Evolutionary conservation across 176 grass and related monocot genomes (phyloP).

Genomic region (Musa itinerans): DNA sequence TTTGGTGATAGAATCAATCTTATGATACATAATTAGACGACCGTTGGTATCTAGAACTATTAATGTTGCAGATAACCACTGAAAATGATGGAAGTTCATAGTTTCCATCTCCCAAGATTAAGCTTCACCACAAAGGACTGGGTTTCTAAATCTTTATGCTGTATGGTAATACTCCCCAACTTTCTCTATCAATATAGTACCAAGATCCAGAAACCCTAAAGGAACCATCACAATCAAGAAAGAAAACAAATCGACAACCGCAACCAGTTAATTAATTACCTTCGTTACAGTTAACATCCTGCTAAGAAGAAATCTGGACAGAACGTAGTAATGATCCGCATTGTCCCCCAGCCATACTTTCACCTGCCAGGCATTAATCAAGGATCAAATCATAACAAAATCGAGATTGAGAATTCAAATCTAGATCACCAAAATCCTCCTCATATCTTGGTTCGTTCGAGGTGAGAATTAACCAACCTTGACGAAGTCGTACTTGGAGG

Average conservation of each 20-base stretch:
- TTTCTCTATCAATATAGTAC: neutral
- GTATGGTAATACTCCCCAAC: too few species aligned
- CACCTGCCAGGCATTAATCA: constrained; percentile 27
- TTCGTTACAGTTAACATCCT: constrained; percentile 96
- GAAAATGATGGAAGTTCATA: too few species aligned
- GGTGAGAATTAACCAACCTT: constrained; percentile 35
- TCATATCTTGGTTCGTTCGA: neutral
- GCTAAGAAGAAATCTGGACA: constrained; percentile 90
- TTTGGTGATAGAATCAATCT: too few species aligned
- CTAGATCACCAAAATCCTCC: neutral
- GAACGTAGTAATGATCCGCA: constrained; percentile 95
- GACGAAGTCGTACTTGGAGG: constrained; percentile 98
- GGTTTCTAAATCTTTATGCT: too few species aligned
- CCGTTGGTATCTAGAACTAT: too few species aligned
- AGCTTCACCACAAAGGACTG: too few species aligned
- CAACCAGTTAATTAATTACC: constrained; percentile 20
- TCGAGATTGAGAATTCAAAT: neutral
- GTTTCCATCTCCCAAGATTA: too few species aligned
- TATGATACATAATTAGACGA: too few species aligned
- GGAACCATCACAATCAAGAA: neutral
- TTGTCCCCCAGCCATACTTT: constrained; percentile 98
- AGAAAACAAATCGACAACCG: neutral
- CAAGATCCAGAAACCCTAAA: neutral
- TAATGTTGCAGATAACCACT: too few species aligned
- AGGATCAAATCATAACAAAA: neutral